Conservation (phyloP, 495 filamentous ascomycete genomes). For the Lasiosphaeria hispida region DNA sequence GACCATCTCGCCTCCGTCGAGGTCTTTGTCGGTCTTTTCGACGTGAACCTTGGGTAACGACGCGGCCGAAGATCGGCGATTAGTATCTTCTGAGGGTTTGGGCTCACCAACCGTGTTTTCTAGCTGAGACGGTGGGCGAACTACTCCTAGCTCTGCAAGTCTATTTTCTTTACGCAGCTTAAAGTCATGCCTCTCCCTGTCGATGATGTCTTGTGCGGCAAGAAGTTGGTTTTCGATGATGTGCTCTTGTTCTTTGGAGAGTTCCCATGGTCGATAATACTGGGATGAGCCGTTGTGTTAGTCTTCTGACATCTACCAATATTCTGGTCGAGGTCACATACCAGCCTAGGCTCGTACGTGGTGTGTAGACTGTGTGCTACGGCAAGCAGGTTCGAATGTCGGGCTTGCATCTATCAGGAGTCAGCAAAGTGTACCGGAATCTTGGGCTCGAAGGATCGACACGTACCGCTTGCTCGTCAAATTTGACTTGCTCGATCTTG, state of each 20-base stretch:
- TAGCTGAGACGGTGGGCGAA: slow-evolving; percentile 21
- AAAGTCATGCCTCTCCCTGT: slow-evolving; percentile 45
- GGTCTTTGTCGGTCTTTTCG: slow-evolving; percentile 52
- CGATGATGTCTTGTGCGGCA: slow-evolving; percentile 45
- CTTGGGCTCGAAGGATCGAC: not conserved
- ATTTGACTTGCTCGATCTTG: slow-evolving; percentile 68
- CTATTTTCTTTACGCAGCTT: slow-evolving; percentile 34
- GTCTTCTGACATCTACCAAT: slow-evolving; percentile 7
- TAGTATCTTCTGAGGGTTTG: slow-evolving; percentile 44
- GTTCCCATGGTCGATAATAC: slow-evolving; percentile 90
- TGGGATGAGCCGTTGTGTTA: slow-evolving; percentile 38
- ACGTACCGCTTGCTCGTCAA: slow-evolving; percentile 75
- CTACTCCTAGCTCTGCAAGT: slow-evolving; percentile 30
- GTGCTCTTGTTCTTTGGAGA: slow-evolving; percentile 52
- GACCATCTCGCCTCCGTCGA: slow-evolving; percentile 68
- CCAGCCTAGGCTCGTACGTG: slow-evolving; percentile 69
- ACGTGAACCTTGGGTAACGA: slow-evolving; percentile 23
- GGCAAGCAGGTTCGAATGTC: slow-evolving; percentile 69
- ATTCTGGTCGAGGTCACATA: slow-evolving; percentile 35
- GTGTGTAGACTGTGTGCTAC: slow-evolving; percentile 76
- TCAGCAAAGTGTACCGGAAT: slow-evolving; percentile 24
- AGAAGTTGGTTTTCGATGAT: slow-evolving; percentile 47
- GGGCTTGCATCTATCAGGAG: slow-evolving; percentile 67
- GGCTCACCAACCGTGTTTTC: slow-evolving; percentile 47
- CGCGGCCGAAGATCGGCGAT: slow-evolving; percentile 26